These are phyloP conservation scores for Citrus reticulata DNA, from an alignment of 345 rosid species.

Conservation along the genomic window DNA sequence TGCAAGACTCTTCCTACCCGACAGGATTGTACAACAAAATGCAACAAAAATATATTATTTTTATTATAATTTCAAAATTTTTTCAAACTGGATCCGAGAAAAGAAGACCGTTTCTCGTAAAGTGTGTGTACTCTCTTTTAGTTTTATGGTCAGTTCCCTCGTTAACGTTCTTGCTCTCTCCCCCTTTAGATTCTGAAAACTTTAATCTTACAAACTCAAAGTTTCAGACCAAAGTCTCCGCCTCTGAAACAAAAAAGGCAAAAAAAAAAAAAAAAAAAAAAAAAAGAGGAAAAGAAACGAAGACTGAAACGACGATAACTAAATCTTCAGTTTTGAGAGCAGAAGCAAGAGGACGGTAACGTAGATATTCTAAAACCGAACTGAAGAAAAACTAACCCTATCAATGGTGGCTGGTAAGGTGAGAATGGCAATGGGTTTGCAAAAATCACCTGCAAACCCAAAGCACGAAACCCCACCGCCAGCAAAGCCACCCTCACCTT, in stretches of 20 bases:
- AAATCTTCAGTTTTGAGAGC: constrained; percentile 17
- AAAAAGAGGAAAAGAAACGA: no score
- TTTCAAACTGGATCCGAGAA: constrained; percentile 18
- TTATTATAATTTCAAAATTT: not conserved
- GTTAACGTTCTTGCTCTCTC: not conserved
- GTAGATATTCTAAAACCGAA: not conserved
- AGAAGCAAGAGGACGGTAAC: constrained; percentile 10
- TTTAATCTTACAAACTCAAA: not conserved
- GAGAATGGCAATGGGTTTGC: constrained; percentile 79
- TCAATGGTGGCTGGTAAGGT: constrained; percentile 92
- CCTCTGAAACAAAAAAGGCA: no score
- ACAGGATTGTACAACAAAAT: not conserved
- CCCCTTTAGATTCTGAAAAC: not conserved
- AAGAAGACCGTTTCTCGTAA: constrained; percentile 72
- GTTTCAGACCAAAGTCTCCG: not conserved
- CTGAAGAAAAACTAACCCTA: not conserved
- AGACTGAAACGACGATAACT: constrained; percentile 14
- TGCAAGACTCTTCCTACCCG: not conserved
- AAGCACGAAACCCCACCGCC: constrained; percentile 26
- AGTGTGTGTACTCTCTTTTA: constrained; percentile 34
- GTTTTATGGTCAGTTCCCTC: constrained; percentile 23
- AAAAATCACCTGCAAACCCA: constrained; percentile 56
- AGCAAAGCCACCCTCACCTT: constrained; percentile 38
- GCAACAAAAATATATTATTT: not conserved
- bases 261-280: no score